These are phyloP conservation scores for Populus hybrid DNA, from an alignment of 441 rosid species.

Conservation along the genomic window DNA sequence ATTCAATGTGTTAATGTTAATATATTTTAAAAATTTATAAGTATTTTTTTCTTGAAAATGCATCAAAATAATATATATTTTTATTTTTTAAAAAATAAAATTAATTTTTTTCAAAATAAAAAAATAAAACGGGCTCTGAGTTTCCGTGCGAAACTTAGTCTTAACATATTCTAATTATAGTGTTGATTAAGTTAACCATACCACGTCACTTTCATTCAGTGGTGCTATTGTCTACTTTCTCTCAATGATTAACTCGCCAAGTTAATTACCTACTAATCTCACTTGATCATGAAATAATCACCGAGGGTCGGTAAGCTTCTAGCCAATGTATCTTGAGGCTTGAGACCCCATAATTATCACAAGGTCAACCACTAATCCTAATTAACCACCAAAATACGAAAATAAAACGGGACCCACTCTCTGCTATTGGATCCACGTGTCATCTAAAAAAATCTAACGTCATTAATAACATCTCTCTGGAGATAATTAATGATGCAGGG, in stretches of 20 bases:
- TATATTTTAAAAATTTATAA: no score
- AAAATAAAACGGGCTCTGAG: no score
- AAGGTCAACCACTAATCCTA: conserved; percentile 17
- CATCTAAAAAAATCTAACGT: conserved; percentile 12
- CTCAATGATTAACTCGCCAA: neutral
- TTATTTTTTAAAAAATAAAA: no score
- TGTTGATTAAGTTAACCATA: neutral
- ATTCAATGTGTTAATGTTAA: no score
- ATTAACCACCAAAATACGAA: neutral
- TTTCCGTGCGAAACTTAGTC: no score
- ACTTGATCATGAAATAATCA: neutral
- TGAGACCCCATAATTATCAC: neutral
- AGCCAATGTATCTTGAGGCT: no score
- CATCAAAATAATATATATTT: no score
- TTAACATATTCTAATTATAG: no score
- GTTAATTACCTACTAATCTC: neutral
- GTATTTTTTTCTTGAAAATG: no score
- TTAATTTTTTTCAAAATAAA: no score
- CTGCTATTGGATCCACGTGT: conserved; percentile 33
- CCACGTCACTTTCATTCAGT: neutral
- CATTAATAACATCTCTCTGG: conserved; percentile 2
- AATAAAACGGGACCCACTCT: conserved; percentile 16
- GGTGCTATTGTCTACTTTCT: neutral
- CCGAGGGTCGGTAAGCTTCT: neutral
- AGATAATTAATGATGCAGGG: neutral